These are phyloP conservation scores for Aspergillus ostianus DNA, from an alignment of 495 filamentous ascomycete genomes.

Conservation along the genomic window DNA sequence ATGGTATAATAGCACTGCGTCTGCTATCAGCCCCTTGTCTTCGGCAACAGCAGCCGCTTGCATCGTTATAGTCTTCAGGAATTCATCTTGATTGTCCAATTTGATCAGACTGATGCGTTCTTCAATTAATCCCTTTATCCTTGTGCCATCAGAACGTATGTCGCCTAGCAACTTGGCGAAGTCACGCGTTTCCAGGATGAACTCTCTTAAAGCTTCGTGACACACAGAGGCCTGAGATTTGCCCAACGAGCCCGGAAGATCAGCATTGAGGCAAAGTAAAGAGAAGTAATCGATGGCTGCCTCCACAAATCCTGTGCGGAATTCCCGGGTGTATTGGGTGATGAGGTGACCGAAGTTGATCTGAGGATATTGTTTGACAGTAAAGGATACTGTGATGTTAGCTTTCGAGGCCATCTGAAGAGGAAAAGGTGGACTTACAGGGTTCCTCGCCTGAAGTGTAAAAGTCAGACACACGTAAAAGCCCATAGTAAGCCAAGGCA, in stretches of 20 bases:
- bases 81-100: conserved; percentile 73
- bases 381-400: conserved; percentile 58
- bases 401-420: conserved; percentile 8
- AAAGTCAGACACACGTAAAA: conserved; percentile 79
- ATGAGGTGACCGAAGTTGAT: conserved; percentile 93
- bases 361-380: conserved; percentile 76
- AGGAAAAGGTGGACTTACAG: conserved; percentile 41
- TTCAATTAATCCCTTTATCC: conserved; percentile 84
- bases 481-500: conserved; percentile 83
- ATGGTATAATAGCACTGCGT: conserved; percentile 92
- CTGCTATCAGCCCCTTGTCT: conserved; percentile 86
- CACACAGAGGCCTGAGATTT: conserved; percentile 77
- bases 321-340: conserved; percentile 92
- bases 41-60: conserved; percentile 90
- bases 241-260: conserved; percentile 70
- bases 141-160: conserved; percentile 74
- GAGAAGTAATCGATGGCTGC: conserved; percentile 92
- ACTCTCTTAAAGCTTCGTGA: conserved; percentile 91
- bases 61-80: conserved; percentile 80
- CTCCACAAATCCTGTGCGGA: conserved; percentile 81
- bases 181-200: conserved; percentile 89
- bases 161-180: conserved; percentile 93
- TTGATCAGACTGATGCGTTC: conserved; percentile 83
- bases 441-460: conserved; percentile 68
- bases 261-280: conserved; percentile 88